Evolutionary conservation across 371 early-diverging fungal genomes (phyloP), one percentile per base, ranked within the genome.

Genomic region (Basidiobolus meristosporus): DNA sequence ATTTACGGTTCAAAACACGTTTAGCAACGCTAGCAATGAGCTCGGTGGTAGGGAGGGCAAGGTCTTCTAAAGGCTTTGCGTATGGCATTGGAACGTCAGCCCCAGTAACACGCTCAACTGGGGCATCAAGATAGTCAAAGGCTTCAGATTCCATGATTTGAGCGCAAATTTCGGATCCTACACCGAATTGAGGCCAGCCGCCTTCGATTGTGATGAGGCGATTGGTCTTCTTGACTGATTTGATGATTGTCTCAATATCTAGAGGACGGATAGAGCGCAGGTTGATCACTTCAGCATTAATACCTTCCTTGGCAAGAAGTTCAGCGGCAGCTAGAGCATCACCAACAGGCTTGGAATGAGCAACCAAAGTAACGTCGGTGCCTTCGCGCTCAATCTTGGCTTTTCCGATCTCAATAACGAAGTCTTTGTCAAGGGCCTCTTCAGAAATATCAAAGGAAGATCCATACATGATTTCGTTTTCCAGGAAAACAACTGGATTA

Each of bases 51-150:
- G 99, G 99, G 63, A 92, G 79, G 41, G 88, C 71, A 47, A 79
- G 67, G 28, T 59, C 59, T 67, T 99, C 99, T 33, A 98, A 70
- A 72, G 95, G 93, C 52, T 71, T 58, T 41, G 98, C 93, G 58
- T 99, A 99, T 36, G 99, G 98, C 54, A 90, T 98, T 40, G 98
- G 99, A 40, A 93, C 73, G 65, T 98, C 98, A 50, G 98, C 95
- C 56, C 93, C 93, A 42, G 92, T 88, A 35, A 99, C 72, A 52
- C 98, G 84, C 49, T 63, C 57, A 43, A 98, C 76, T n/a, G 97
- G 97, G 32, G 87, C 82, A 69, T 97, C 96, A 38, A 97, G 68
- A 59, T 90, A 69, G 65, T 95, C 88, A 60, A 93, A 97, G 31
- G 82, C 93, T 46, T 93, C 89, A 36, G 71, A 68, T 68, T 95